Percentiles rank a stretch among this genome's conserved stretches.
Evolutionary conservation across 805 yeast genomes (phyloP).

Genomic region (Wickerhamomyces kurtzmanii): DNA sequence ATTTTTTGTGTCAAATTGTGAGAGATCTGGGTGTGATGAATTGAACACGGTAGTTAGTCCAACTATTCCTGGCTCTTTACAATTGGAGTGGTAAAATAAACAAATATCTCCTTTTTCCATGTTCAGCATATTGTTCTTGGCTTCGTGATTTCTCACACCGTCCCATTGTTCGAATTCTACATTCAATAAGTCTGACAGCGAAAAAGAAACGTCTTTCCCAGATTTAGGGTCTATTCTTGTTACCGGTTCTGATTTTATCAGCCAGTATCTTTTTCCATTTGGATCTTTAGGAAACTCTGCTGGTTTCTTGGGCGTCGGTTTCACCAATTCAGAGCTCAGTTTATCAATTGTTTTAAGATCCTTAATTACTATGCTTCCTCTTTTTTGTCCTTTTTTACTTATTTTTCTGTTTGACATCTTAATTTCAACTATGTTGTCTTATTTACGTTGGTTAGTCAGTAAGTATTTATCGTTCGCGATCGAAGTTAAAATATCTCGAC

Average conservation of each 20-base stretch:
- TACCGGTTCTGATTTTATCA: slow-evolving; percentile 46
- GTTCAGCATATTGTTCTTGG: slow-evolving; percentile 36
- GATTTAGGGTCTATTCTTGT: slow-evolving; percentile 35
- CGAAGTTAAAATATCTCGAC: too few relatives aligned
- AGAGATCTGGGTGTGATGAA: slow-evolving; percentile 27
- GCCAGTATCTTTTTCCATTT: slow-evolving; percentile 32
- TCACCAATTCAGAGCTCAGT: background rate
- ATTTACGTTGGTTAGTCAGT: too few relatives aligned
- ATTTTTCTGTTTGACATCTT: too few relatives aligned
- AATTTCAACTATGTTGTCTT: too few relatives aligned
- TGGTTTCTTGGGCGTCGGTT: slow-evolving; percentile 23
- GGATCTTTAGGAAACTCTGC: slow-evolving; percentile 20
- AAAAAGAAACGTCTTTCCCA: slow-evolving; percentile 38
- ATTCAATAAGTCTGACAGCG: slow-evolving; percentile 30
- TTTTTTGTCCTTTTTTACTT: too few relatives aligned
- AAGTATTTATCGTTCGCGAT: too few relatives aligned
- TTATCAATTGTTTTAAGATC: too few relatives aligned
- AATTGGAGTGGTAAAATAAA: slow-evolving; percentile 47
- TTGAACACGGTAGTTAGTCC: slow-evolving; percentile 31
- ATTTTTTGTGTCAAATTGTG: slow-evolving; percentile 30
- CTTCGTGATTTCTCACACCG: slow-evolving; percentile 52
- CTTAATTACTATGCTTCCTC: too few relatives aligned
- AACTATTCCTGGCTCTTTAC: slow-evolving; percentile 44
- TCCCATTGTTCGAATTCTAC: slow-evolving; percentile 41
- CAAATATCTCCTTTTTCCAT: slow-evolving; percentile 39